A percentile compares a stretch with the other conserved stretches of the same genome.
These are phyloP conservation scores for Trichophyton mentagrophytes DNA, from an alignment of 2,329 filamentous ascomycete genomes.

Conservation along the genomic window DNA sequence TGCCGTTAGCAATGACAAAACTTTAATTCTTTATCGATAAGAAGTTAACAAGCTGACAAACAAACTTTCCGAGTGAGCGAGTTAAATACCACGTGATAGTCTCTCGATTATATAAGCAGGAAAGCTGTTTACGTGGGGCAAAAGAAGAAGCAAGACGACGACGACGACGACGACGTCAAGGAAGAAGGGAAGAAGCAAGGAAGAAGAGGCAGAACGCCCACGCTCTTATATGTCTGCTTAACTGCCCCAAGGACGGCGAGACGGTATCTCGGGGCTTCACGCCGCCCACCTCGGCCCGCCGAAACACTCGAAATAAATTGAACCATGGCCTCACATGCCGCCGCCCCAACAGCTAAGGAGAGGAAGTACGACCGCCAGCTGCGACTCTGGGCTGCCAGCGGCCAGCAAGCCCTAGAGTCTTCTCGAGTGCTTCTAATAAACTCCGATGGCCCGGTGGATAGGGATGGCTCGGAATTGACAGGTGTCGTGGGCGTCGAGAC, in stretches of 20 bases:
- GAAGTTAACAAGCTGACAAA: too few relatives aligned
- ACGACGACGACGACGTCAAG: too few relatives aligned
- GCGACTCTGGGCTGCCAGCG: constrained; percentile 84
- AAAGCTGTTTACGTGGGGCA: constrained; percentile 17
- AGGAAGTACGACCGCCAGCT: constrained; percentile 90
- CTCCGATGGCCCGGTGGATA: constrained; percentile 38
- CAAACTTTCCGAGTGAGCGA: too few relatives aligned
- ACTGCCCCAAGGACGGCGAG: not conserved
- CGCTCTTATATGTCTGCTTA: not conserved
- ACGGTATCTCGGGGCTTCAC: not conserved
- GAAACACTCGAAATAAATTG: not conserved
- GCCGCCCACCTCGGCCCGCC: not conserved
- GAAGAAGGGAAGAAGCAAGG: not conserved
- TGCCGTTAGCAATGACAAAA: too few relatives aligned
- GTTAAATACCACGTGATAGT: too few relatives aligned
- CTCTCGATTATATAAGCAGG: not conserved
- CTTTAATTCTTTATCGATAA: too few relatives aligned
- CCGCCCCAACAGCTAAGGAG: constrained; percentile 47
- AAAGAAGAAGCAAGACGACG: not conserved
- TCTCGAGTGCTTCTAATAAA: constrained; percentile 87
- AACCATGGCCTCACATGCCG: constrained; percentile 15
- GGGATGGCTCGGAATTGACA: constrained; percentile 40
- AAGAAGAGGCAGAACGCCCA: not conserved
- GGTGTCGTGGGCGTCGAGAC: constrained; percentile 82
- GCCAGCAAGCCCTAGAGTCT: constrained; percentile 79